phyloP scores from a whole-genome alignment of 495 filamentous ascomycete genomes.

The Penicillium simplicissimum region DNA sequence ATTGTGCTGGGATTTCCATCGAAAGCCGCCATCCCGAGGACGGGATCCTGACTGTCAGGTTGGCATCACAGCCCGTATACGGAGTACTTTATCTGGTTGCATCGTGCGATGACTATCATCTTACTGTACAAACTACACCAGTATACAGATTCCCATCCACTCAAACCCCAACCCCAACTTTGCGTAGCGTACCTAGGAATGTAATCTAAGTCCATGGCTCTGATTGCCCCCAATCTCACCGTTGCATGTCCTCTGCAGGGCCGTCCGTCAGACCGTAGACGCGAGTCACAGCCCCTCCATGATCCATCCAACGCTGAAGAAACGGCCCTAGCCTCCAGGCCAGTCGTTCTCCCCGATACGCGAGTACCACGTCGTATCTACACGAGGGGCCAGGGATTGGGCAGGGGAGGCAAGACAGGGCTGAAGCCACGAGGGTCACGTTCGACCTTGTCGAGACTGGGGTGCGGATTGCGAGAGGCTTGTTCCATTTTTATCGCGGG shows the following conservation, averaged over 20 bases:
- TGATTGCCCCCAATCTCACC: conserved; percentile 10
- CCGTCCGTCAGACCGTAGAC: conserved; percentile 12
- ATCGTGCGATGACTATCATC: not conserved
- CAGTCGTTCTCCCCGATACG: not conserved
- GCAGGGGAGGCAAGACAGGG: not conserved
- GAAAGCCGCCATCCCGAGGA: not conserved
- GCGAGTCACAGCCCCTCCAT: conserved; percentile 5
- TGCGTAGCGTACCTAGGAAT: no score
- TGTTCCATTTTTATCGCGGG: conserved; percentile 12
- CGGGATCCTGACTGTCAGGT: not conserved
- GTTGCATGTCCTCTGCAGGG: conserved; percentile 22
- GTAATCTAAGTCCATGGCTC: no score
- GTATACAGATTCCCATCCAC: no score
- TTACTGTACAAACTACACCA: not conserved
- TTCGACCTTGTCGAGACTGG: not conserved
- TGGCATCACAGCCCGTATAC: not conserved
- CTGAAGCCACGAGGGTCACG: not conserved
- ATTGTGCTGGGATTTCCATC: not conserved
- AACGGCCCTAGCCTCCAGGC: not conserved
- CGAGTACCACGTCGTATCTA: not conserved
- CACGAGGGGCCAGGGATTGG: not conserved
- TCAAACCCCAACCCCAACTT: no score
- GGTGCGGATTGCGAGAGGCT: not conserved
- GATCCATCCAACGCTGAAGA: not conserved
- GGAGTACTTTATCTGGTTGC: not conserved